Percentiles rank a stretch among this genome's conserved stretches.
phyloP scores from a whole-genome alignment of 768 basidiomycete species.

The Leccinum ochraceum region DNA sequence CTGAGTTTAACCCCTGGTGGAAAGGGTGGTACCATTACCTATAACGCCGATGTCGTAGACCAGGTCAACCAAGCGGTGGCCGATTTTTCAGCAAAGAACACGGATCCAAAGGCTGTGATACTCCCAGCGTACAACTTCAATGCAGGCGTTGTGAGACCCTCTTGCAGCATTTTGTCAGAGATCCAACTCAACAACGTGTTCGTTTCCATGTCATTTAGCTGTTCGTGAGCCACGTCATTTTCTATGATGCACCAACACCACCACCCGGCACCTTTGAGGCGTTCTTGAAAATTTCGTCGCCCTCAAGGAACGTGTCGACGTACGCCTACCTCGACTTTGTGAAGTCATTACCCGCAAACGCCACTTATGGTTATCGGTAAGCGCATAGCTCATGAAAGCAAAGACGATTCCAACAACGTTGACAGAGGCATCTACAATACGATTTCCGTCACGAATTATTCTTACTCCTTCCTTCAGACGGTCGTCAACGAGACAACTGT shows the following conservation, averaged over 20 bases:
- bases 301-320: constrained; percentile 1
- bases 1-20: not conserved
- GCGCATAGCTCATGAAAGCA: too few species aligned
- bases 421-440: too few species aligned
- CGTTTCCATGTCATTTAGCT: not conserved
- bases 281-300: not conserved
- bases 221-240: not conserved
- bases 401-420: too few species aligned
- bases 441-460: too few species aligned
- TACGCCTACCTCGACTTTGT: constrained; percentile 13
- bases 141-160: not conserved
- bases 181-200: not conserved
- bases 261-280: not conserved
- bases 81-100: constrained; percentile 10
- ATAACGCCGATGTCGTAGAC: constrained; percentile 7
- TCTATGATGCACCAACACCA: not conserved
- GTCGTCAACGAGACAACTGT: too few species aligned
- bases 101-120: constrained; percentile 13
- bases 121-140: not conserved
- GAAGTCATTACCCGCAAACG: not conserved
- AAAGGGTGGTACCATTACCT: constrained; percentile 50
- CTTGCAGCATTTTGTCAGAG: not conserved
- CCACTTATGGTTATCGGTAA: not conserved
- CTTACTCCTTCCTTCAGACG: too few species aligned
- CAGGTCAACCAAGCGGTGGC: constrained; percentile 11